Evolutionary conservation across 345 rosid species (phyloP).

Genomic region (Physaria fendleri): DNA sequence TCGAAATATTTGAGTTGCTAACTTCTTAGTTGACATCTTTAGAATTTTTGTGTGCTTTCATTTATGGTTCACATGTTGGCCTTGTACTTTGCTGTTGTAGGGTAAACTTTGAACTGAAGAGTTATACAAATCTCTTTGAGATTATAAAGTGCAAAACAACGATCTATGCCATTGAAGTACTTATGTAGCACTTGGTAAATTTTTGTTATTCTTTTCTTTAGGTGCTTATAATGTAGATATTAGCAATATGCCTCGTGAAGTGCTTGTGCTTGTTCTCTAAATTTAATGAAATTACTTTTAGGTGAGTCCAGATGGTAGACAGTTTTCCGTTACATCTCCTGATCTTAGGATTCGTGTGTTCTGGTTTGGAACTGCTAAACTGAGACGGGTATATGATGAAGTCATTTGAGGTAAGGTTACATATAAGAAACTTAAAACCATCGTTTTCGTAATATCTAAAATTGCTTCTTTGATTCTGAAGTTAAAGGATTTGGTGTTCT

Average conservation of each 20-base stretch:
- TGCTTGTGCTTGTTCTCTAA: constrained; percentile 10
- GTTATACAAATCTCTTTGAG: constrained; percentile 86
- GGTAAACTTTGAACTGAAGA: constrained; percentile 83
- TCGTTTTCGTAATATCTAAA: no score
- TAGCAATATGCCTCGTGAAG: not conserved
- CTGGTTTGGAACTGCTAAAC: constrained; percentile 83
- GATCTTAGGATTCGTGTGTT: constrained; percentile 92
- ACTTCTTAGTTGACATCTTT: not conserved
- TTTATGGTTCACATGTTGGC: constrained; percentile 3
- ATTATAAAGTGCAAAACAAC: constrained; percentile 78
- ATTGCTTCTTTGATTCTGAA: no score
- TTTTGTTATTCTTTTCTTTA: not conserved
- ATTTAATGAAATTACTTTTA: constrained; percentile 26
- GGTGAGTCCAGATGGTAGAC: constrained; percentile 95
- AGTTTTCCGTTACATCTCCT: constrained; percentile 78
- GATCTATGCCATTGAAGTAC: constrained; percentile 84
- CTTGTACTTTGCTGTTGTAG: constrained; percentile 41
- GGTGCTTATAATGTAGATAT: not conserved
- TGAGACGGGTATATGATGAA: constrained; percentile 92
- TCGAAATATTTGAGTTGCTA: not conserved
- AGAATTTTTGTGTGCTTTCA: constrained; percentile 2
- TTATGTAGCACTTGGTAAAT: constrained; percentile 7
- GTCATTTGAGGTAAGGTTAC: constrained; percentile 71
- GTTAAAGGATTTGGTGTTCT: no score
- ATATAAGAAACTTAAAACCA: no score